phyloP scores from a whole-genome alignment of 495 filamentous ascomycete genomes.

The Bathelium albidoporum region DNA sequence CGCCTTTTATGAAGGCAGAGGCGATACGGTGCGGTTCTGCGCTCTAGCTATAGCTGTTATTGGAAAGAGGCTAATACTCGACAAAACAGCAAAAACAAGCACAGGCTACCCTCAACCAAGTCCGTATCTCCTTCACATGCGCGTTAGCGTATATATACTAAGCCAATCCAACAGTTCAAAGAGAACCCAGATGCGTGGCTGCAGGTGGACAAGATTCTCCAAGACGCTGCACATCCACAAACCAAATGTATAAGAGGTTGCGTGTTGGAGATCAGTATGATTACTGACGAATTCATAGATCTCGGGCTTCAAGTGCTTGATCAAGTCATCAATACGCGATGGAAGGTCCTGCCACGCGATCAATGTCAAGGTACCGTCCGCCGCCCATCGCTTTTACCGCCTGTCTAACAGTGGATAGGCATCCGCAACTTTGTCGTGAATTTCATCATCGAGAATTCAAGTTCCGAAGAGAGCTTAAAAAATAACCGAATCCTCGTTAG shows the following conservation, averaged over 20 bases:
- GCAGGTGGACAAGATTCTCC: conserved; percentile 88
- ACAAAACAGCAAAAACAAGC: conserved; percentile 81
- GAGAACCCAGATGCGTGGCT: conserved; percentile 98
- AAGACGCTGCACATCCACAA: conserved; percentile 79
- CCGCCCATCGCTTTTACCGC: conserved; percentile 6
- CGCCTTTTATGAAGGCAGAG: conserved; percentile 92
- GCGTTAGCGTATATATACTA: conserved; percentile 9
- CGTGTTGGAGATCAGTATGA: conserved; percentile 6
- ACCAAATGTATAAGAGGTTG: conserved; percentile 65
- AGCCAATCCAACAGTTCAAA: conserved; percentile 64
- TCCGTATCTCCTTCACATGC: conserved; percentile 34
- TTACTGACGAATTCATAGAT: conserved; percentile 39
- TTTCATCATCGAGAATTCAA: conserved; percentile 89
- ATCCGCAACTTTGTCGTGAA: conserved; percentile 98
- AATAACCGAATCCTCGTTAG: conserved; percentile 79
- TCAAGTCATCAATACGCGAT: conserved; percentile 96
- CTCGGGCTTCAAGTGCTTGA: conserved; percentile 93
- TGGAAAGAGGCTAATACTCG: background rate
- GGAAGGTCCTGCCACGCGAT: conserved; percentile 92
- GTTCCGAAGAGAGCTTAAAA: conserved; percentile 73
- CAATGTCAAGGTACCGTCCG: conserved; percentile 71
- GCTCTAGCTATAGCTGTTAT: background rate
- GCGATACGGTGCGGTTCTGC: conserved; percentile 58
- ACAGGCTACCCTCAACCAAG: conserved; percentile 87
- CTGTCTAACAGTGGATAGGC: conserved; percentile 39